Base-by-base conservation (phyloP, 1,284 basidiomycete genomes). In the Rhodotorula glutinis region DNA sequence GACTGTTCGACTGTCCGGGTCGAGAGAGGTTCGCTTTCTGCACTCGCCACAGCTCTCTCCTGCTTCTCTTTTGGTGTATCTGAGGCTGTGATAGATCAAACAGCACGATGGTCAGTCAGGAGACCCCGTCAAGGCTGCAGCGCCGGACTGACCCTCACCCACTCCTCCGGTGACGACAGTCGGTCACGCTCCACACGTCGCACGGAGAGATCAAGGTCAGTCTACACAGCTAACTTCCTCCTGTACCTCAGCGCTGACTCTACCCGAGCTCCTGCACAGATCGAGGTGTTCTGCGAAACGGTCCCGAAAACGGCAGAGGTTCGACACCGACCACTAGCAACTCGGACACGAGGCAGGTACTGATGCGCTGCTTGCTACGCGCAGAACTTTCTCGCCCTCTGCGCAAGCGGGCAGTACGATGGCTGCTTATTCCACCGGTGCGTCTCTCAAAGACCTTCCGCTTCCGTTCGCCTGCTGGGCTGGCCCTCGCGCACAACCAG, bases 251-350 rank as follows among this genome's bases (percentile, higher is more conserved):
- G 27, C 41, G 52, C 57, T 65, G 52, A 63, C 40, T 52, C 53
- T 25, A 56, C 58, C 25, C n/a, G n/a, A 16, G 10, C 23, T 40
- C 40, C 47, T 54, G 0, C 17, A 55, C 77, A 97, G 92, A 87
- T 98, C 72, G 95, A 98, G 80, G 80, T 98, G 30, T 98, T 98
- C 80, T 98, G 95, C 80, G 95, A 98, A 79, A 87, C 92, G 13
- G 90, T 92, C 23, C 95, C 95, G 19, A 90, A 92, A 76, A 84
- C 93, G 25, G 92, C 94, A 69, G 94, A 98, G 83, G 92, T 91
- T 72, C 27, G 81, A 76, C 11, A 16, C 1, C 11, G 10, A 11
- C 57, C 44, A 53, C n/a, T 3, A 21, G 29, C 29, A 19, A 49
- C 8, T 56, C 40, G 21, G 25, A 33, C 40, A 25, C 14, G 23